Conservation (phyloP, 352 stramenopile genomes). For the Phytopythium montanum region DNA sequence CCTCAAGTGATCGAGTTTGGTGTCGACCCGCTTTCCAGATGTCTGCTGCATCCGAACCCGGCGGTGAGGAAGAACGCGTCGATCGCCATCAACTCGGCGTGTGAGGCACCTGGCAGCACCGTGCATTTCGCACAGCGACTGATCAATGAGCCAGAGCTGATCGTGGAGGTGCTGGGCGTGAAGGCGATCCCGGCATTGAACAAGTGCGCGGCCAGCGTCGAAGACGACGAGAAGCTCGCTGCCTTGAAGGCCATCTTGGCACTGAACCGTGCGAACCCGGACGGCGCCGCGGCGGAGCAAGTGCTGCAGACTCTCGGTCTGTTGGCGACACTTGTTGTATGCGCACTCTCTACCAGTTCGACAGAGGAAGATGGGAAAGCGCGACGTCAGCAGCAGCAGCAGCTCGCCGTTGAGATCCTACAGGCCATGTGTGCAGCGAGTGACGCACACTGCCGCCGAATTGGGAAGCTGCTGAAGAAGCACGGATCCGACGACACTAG, state of each 20-base stretch:
- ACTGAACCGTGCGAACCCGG: constrained; percentile 20
- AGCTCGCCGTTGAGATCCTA: constrained; percentile 1
- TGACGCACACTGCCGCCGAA: constrained; percentile 20
- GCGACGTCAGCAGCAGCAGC: background rate
- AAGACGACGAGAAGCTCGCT: constrained; percentile 43
- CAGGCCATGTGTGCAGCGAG: constrained; percentile 2
- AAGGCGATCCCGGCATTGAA: constrained; percentile 44
- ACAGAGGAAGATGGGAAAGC: background rate
- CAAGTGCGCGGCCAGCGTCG: constrained; percentile 27
- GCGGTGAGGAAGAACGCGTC: constrained; percentile 45
- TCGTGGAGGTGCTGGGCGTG: constrained; percentile 54
- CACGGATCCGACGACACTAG: constrained; percentile 11
- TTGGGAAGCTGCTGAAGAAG: constrained; percentile 33
- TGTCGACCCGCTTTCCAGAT: constrained; percentile 58
- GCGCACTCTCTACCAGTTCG: background rate
- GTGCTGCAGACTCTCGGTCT: constrained; percentile 54
- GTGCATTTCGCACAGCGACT: constrained; percentile 39
- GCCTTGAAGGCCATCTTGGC: constrained; percentile 34
- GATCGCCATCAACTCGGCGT: constrained; percentile 63
- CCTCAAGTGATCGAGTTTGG: constrained; percentile 62
- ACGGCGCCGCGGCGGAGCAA: constrained; percentile 15
- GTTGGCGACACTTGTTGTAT: constrained; percentile 28
- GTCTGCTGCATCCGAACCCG: constrained; percentile 37
- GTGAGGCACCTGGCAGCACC: constrained; percentile 45
- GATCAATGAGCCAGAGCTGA: constrained; percentile 26